Conservation (phyloP, 2,329 filamentous ascomycete genomes). For the Alternaria dauci region DNA sequence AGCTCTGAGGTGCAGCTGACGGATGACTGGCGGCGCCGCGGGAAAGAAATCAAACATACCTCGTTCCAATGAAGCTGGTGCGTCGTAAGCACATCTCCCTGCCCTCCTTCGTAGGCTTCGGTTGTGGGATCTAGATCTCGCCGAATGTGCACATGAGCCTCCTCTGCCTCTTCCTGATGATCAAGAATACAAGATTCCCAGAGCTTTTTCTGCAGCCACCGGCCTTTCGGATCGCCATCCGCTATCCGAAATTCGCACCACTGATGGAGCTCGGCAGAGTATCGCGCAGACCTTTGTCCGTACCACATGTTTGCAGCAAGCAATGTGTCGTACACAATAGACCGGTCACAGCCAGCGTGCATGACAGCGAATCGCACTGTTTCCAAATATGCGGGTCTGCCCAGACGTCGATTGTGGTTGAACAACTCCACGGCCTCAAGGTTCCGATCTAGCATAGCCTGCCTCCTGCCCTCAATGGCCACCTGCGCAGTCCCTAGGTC, state of each 20-base stretch:
- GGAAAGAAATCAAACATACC: conserved; percentile 26
- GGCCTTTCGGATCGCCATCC: conserved; percentile 33
- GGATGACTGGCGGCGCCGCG: background rate
- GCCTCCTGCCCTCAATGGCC: conserved; percentile 28
- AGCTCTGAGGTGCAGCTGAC: background rate
- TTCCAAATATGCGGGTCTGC: conserved; percentile 32
- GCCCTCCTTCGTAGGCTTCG: conserved; percentile 30
- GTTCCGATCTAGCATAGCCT: conserved; percentile 39
- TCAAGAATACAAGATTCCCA: conserved; percentile 21
- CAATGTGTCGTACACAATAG: conserved; percentile 45
- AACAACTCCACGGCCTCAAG: conserved; percentile 47
- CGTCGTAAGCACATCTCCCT: conserved; percentile 29
- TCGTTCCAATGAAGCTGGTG: conserved; percentile 37
- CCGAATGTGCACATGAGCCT: background rate
- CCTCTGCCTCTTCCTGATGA: background rate
- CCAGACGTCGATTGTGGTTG: conserved; percentile 45
- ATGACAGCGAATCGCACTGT: conserved; percentile 39
- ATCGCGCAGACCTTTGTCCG: conserved; percentile 16
- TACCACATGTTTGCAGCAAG: conserved; percentile 29
- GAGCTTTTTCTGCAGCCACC: conserved; percentile 40
- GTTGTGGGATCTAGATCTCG: conserved; percentile 20
- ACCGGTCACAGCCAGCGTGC: conserved; percentile 41
- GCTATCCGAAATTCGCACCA: conserved; percentile 38
- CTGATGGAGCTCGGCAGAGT: conserved; percentile 28
- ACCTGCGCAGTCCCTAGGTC: conserved; percentile 19